Conservation (phyloP, 345 rosid genomes). For the Salix udensis region DNA sequence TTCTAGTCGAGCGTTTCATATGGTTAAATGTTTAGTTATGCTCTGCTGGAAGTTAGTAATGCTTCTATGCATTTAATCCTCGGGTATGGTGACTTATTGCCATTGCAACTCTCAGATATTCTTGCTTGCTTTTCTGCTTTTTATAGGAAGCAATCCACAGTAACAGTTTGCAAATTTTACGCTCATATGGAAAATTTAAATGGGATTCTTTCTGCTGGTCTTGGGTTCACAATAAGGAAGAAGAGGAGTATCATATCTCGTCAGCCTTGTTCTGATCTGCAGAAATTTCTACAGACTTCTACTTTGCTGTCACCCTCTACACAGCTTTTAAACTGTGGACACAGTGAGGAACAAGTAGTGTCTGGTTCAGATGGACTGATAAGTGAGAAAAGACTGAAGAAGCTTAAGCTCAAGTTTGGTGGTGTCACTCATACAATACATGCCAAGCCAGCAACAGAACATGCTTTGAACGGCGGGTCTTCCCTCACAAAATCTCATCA, state of each 20-base stretch:
- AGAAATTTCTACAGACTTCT: conserved; percentile 1
- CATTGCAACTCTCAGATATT: conserved; percentile 1
- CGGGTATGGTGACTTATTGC: conserved; percentile 6
- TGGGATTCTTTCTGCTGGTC: conserved; percentile 1
- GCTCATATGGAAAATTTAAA: conserved; percentile 17
- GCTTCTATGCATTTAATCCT: not conserved
- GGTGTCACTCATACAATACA: conserved; percentile 27
- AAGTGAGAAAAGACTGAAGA: conserved; percentile 16
- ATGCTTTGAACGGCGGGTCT: not conserved
- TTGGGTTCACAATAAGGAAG: conserved; percentile 15
- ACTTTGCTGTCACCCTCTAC: not conserved
- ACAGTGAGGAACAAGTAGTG: not conserved
- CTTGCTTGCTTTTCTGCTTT: not conserved
- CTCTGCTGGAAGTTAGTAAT: not conserved
- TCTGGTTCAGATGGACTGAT: conserved; percentile 12
- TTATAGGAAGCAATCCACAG: not conserved
- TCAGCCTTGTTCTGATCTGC: conserved; percentile 21
- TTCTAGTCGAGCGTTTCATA: not conserved
- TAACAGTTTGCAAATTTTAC: not conserved
- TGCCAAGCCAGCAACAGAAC: conserved; percentile 14
- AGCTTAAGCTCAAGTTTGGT: conserved; percentile 32
- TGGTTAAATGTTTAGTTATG: not conserved
- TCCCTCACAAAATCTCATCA: not conserved
- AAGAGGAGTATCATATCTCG: conserved; percentile 23
- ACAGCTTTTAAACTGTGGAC: conserved; percentile 2